Conservation (phyloP, 2,329 filamentous ascomycete genomes). For the Claviceps purpurea region DNA sequence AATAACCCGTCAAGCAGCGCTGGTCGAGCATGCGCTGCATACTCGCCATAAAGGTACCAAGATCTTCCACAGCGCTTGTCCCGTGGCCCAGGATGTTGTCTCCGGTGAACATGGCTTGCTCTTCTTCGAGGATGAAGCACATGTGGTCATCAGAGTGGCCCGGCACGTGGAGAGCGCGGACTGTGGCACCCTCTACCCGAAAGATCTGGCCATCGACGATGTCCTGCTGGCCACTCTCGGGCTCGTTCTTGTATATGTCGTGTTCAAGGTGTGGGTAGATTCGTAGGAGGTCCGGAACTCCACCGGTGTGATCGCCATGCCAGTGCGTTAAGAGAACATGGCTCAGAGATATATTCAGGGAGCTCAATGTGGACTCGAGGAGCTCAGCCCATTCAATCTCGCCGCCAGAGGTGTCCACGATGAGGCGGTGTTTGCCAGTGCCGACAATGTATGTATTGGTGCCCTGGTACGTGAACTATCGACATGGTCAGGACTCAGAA, state of each 20-base stretch:
- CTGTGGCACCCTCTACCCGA: conserved; percentile 36
- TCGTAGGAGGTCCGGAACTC: conserved; percentile 42
- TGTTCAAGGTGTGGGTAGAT: conserved; percentile 8
- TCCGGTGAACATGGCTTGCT: conserved; percentile 58
- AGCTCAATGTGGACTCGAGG: conserved; percentile 14
- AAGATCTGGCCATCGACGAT: conserved; percentile 37
- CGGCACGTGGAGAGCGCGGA: conserved; percentile 51
- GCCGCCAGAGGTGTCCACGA: conserved; percentile 64
- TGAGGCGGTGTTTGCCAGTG: conserved; percentile 43
- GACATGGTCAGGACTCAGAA: background rate
- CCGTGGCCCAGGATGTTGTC: conserved; percentile 66
- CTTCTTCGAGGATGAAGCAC: conserved; percentile 46
- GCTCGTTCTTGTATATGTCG: conserved; percentile 44
- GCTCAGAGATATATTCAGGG: conserved; percentile 11
- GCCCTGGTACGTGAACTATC: conserved; percentile 40
- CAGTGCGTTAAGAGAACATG: conserved; percentile 56
- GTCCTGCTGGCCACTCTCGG: conserved; percentile 24
- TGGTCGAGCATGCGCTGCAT: conserved; percentile 44
- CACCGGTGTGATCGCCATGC: conserved; percentile 60
- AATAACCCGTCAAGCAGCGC: conserved; percentile 37
- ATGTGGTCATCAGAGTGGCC: conserved; percentile 63
- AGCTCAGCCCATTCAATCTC: conserved; percentile 40
- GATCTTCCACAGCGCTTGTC: conserved; percentile 59
- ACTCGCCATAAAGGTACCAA: conserved; percentile 46
- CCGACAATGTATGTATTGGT: conserved; percentile 72